phyloP scores from a whole-genome alignment of 257 asterid genomes.

The Petunia secreta region DNA sequence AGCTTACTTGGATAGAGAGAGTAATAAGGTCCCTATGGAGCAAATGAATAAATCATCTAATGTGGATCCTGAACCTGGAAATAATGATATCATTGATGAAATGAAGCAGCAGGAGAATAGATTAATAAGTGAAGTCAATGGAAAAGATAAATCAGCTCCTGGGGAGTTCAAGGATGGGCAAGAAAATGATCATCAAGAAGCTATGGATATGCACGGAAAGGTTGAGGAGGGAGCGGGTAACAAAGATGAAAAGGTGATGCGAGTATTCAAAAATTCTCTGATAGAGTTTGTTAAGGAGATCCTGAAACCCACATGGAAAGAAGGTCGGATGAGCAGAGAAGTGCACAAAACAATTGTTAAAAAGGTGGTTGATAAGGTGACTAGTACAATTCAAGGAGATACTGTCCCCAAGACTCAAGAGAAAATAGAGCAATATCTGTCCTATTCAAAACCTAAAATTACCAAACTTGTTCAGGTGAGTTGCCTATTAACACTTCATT shows the following conservation, averaged over 20 bases:
- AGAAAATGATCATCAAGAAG: conserved; percentile 48
- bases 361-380: conserved; percentile 95
- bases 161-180: conserved; percentile 44
- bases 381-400: conserved; percentile 62
- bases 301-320: conserved; percentile 91
- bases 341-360: conserved; percentile 89
- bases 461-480: conserved; percentile 89
- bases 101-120: conserved; percentile 38
- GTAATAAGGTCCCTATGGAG: conserved; percentile 40
- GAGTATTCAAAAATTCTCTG: conserved; percentile 80
- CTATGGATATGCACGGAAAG: conserved; percentile 48
- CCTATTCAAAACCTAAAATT: conserved; percentile 72
- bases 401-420: conserved; percentile 84
- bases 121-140: conserved; percentile 41
- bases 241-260: conserved; percentile 81
- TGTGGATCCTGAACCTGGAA: conserved; percentile 36
- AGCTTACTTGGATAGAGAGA: conserved; percentile 38
- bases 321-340: conserved; percentile 92
- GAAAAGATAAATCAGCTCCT: conserved; percentile 24
- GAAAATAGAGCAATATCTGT: conserved; percentile 73
- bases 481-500: background rate
- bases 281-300: conserved; percentile 86
- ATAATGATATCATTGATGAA: conserved; percentile 25
- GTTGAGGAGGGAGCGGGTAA: conserved; percentile 50
- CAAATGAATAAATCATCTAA: conserved; percentile 38